These are phyloP conservation scores for Rhododendron henanense DNA, from an alignment of 148 eudicot species.

Conservation along the genomic window DNA sequence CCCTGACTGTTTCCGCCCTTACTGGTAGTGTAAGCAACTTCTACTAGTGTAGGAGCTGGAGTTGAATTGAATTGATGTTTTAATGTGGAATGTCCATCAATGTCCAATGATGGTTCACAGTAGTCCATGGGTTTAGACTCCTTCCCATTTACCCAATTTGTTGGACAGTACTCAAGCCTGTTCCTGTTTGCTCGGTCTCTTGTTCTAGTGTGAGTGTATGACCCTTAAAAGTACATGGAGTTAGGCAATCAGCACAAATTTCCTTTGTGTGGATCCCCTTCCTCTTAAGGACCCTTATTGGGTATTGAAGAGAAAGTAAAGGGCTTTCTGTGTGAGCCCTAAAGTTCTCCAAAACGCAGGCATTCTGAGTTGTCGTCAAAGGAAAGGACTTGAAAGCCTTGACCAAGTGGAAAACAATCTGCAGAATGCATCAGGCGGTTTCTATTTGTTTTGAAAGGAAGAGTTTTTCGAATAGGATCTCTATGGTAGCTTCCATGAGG, in stretches of 20 bases:
- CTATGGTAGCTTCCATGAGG: background rate
- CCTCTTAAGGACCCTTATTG: background rate
- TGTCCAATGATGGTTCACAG: background rate
- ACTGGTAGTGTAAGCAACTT: background rate
- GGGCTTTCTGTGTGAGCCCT: background rate
- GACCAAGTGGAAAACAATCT: background rate
- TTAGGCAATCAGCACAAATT: background rate
- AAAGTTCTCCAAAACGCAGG: background rate
- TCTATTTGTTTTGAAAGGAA: background rate
- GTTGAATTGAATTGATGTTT: background rate
- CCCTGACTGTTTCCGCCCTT: background rate
- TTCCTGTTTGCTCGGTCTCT: background rate
- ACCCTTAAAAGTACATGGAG: background rate
- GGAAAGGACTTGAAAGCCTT: background rate
- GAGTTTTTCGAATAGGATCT: background rate
- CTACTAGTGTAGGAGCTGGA: background rate
- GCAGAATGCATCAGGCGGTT: background rate
- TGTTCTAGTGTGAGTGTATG: background rate
- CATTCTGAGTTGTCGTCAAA: background rate
- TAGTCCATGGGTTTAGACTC: background rate
- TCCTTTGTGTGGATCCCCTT: background rate
- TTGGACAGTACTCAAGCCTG: background rate
- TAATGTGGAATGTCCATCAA: background rate
- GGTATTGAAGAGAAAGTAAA: background rate
- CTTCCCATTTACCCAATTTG: background rate